Base-by-base conservation (phyloP, 441 rosid genomes). In the Francoa sonchifolia region DNA sequence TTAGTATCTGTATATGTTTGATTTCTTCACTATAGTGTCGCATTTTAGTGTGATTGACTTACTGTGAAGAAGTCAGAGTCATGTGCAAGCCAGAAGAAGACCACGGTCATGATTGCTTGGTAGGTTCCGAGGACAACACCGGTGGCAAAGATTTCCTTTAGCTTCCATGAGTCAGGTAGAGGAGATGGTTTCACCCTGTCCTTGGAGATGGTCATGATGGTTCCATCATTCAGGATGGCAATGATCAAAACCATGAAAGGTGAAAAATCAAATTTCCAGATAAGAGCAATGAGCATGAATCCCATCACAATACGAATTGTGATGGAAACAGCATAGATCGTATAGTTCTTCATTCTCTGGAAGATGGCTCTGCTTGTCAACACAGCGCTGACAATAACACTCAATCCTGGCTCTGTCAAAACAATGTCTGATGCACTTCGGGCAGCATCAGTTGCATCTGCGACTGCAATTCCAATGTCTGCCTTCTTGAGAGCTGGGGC, bases 111-210 rank as follows among this genome's bases (percentile, higher is more conserved):
- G n/a, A n/a, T 2, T 3, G 43, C 43, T 14, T 19, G 19, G 43
- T 39, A 39, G 7, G 43, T 39, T 26, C 43, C 43, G 5, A 39
- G 43, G 13, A 39, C 43, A n/a, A 39, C 8, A 1, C 43, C 43
- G 2, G 43, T 39, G 25, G 26, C 23, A 11, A 39, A 39, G 27
- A 39, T 39, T 27, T 39, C 43, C 25, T 21, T 39, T 26, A 39
- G 43, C 43, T 39, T 39, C 43, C 43, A 39, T 1, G 43, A 39
- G 11, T 39, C 43, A 5, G 43, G 43, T 14, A 19, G 25, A 3
- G 43, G 43, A 21, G 43, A 39, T n/a, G 43, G 43, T 27, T 39
- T 39, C 10, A 39, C 43, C 27, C 43, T 39, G 27, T 39, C 43
- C 43, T 39, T 39, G 2, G 43, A 39, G 11, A 39, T 39, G 16